phyloP scores from a whole-genome alignment of 192 early-diverging fungal genomes.

The Coemansia sp. region DNA sequence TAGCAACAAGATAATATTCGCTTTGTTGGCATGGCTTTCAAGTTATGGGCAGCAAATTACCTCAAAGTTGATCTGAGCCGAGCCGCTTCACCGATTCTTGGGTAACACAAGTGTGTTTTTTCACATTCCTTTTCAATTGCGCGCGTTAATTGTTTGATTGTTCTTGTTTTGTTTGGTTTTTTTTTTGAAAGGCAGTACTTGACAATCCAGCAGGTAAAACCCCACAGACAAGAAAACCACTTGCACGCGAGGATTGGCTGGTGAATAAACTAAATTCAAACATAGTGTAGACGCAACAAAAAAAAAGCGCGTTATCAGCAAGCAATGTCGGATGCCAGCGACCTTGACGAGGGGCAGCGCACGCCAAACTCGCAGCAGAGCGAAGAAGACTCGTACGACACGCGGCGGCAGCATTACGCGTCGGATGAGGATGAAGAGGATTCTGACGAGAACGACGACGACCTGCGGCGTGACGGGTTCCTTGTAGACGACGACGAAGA shows the following conservation, averaged over 20 bases:
- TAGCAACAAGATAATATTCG: too few species aligned
- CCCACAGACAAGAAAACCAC: too few species aligned
- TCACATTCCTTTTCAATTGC: too few species aligned
- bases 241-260: too few species aligned
- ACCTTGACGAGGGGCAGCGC: slow-evolving; percentile 21
- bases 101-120: too few species aligned
- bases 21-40: too few species aligned
- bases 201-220: too few species aligned
- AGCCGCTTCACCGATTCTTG: too few species aligned
- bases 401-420: slow-evolving; percentile 25
- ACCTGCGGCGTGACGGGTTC: slow-evolving; percentile 63
- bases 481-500: slow-evolving; percentile 74
- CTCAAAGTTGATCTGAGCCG: too few species aligned
- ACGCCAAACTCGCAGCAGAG: slow-evolving; percentile 48
- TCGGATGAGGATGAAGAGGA: slow-evolving; percentile 59
- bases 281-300: neutral
- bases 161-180: slow-evolving; percentile 6
- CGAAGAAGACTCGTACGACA: slow-evolving; percentile 52
- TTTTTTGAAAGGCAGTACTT: too few species aligned
- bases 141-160: too few species aligned
- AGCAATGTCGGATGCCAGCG: slow-evolving; percentile 42
- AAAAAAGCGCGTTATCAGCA: neutral
- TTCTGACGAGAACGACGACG: slow-evolving; percentile 63
- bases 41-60: too few species aligned
- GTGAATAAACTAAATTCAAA: neutral